These are phyloP conservation scores for Thalassia testudinum DNA, from an alignment of 116 monocot species.

Conservation along the genomic window DNA sequence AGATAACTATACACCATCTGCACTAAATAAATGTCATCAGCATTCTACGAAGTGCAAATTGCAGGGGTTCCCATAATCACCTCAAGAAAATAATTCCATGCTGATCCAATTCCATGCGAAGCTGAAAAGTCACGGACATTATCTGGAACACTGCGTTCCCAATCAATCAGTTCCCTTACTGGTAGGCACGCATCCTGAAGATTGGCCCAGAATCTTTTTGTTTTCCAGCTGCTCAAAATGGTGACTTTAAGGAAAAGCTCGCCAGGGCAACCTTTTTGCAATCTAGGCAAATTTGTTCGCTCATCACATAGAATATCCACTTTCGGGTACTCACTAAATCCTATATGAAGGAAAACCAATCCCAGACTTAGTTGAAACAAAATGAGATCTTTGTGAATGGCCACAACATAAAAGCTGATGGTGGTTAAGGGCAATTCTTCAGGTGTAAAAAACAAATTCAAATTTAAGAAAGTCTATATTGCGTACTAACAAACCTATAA, in stretches of 20 bases:
- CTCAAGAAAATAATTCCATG: slow-evolving; percentile 48
- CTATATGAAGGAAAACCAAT: slow-evolving; percentile 9
- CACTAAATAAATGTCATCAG: slow-evolving; percentile 1
- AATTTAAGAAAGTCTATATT: no score
- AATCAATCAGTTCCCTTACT: slow-evolving; percentile 77
- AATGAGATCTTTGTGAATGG: no score
- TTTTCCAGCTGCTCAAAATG: slow-evolving; percentile 30
- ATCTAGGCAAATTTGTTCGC: slow-evolving; percentile 5
- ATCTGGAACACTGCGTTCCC: slow-evolving; percentile 61
- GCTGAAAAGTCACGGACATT: slow-evolving; percentile 20
- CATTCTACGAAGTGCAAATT: background rate
- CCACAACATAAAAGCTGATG: background rate
- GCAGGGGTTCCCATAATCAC: slow-evolving; percentile 18
- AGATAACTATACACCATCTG: no score
- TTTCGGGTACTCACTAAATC: slow-evolving; percentile 46
- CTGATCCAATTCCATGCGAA: slow-evolving; percentile 44
- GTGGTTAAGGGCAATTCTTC: no score
- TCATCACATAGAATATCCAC: slow-evolving; percentile 63
- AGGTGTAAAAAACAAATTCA: no score
- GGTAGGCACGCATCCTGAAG: slow-evolving; percentile 63
- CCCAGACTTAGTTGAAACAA: no score
- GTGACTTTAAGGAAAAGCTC: slow-evolving; percentile 52
- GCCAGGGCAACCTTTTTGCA: slow-evolving; percentile 4
- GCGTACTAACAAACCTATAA: no score
- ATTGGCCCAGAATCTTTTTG: slow-evolving; percentile 38